These are phyloP conservation scores for Gryganskiella cystojenkinii DNA, from an alignment of 192 early-diverging fungal genomes.

Conservation along the genomic window DNA sequence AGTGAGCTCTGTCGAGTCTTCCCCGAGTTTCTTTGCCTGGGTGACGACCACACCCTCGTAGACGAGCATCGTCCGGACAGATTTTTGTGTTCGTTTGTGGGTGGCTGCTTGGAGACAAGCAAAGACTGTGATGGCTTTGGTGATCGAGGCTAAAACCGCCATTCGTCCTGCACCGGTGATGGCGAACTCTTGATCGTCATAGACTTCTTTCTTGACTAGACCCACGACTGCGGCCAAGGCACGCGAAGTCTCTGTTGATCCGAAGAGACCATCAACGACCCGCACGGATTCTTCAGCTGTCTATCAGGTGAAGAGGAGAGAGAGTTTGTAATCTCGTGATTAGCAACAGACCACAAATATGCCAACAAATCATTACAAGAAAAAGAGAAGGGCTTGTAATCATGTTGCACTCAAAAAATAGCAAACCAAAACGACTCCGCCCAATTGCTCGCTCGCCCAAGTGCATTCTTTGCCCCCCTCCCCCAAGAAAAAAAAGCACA, in stretches of 20 bases:
- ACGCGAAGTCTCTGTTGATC: slow-evolving; percentile 92
- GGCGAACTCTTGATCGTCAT: slow-evolving; percentile 74
- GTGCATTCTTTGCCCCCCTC: too few species aligned
- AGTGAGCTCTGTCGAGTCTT: slow-evolving; percentile 40
- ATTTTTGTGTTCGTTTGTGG: slow-evolving; percentile 63
- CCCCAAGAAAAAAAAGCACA: too few species aligned
- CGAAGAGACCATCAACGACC: slow-evolving; percentile 95
- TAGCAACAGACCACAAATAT: background rate
- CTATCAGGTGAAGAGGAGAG: slow-evolving; percentile 36
- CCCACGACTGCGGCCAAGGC: slow-evolving; percentile 85
- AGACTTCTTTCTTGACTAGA: slow-evolving; percentile 79
- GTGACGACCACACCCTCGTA: slow-evolving; percentile 73
- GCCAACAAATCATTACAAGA: too few species aligned
- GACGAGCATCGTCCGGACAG: slow-evolving; percentile 56
- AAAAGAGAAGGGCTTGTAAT: too few species aligned
- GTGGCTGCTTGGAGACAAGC: slow-evolving; percentile 87
- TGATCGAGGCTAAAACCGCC: slow-evolving; percentile 73
- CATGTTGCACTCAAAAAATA: too few species aligned
- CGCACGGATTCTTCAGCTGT: slow-evolving; percentile 90
- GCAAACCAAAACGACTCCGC: too few species aligned
- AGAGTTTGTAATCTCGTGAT: background rate
- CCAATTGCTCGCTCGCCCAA: too few species aligned
- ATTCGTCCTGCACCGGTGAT: slow-evolving; percentile 72
- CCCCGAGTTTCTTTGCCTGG: slow-evolving; percentile 45
- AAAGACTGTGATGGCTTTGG: slow-evolving; percentile 89